Evolutionary conservation across 257 asterid species (phyloP).

Genomic region (Gynochthodes officinalis): DNA sequence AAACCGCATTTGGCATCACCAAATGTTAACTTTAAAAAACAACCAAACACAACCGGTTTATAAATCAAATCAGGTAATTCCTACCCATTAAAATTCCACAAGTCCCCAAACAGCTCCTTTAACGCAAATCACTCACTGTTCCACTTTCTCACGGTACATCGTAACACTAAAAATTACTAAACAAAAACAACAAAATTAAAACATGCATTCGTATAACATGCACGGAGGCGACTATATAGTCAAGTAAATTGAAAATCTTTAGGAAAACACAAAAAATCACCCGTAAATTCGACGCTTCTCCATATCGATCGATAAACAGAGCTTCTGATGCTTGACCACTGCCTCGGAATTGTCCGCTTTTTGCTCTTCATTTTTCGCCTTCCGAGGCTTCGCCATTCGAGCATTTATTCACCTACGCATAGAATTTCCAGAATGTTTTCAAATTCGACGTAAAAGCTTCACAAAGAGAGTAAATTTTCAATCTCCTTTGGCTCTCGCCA

Average conservation of each 20-base stretch:
- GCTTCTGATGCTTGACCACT: slow-evolving; percentile 93
- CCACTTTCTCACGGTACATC: background rate
- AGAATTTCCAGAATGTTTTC: no score
- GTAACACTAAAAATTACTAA: background rate
- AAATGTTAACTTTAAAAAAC: background rate
- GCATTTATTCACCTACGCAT: background rate
- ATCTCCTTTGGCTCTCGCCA: background rate
- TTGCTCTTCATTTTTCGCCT: slow-evolving; percentile 83
- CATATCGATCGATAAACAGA: slow-evolving; percentile 86
- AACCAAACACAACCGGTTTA: background rate
- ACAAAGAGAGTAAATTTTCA: no score
- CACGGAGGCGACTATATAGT: background rate
- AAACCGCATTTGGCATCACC: background rate
- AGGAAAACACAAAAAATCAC: slow-evolving; percentile 34
- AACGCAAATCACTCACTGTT: background rate
- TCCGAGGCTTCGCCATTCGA: slow-evolving; percentile 87
- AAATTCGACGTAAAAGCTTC: no score
- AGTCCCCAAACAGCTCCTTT: background rate
- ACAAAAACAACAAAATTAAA: background rate
- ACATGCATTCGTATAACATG: background rate
- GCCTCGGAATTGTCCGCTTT: slow-evolving; percentile 82
- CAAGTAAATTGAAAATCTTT: background rate
- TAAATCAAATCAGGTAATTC: background rate
- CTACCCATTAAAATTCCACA: background rate
- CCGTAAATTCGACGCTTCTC: slow-evolving; percentile 83